phyloP scores from a whole-genome alignment of 345 rosid species.

The Salix exigua region DNA sequence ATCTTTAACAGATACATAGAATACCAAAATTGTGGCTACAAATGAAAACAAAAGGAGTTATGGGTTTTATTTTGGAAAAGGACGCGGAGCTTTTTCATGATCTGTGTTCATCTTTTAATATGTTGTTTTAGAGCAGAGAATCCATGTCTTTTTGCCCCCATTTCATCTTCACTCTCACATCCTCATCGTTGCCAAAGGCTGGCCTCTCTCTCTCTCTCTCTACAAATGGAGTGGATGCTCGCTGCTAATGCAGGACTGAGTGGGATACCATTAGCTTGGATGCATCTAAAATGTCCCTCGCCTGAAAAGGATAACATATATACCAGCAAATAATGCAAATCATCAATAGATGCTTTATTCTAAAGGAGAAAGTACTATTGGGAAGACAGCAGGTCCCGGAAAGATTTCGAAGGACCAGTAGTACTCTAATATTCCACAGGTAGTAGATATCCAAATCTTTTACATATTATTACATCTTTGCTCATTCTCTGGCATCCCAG shows the following conservation, averaged over 20 bases:
- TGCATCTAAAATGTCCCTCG: conserved; percentile 9
- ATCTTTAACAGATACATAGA: conserved; percentile 5
- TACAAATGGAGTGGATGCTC: too few species aligned
- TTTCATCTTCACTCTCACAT: conserved; percentile 7
- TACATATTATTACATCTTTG: background rate
- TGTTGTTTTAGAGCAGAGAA: conserved; percentile 9
- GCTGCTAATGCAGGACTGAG: conserved; percentile 11
- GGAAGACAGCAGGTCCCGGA: conserved; percentile 1
- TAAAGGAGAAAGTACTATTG: background rate
- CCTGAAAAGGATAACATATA: conserved; percentile 5
- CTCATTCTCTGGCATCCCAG: background rate
- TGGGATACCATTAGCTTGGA: conserved; percentile 30
- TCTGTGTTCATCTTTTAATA: background rate
- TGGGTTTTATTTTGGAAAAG: conserved; percentile 8
- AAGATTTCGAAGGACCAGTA: conserved; percentile 4
- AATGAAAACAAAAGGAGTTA: background rate
- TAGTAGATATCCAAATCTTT: background rate
- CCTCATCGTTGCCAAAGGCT: conserved; percentile 8
- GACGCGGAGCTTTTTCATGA: conserved; percentile 9
- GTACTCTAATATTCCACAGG: background rate
- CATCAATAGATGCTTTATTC: conserved; percentile 8
- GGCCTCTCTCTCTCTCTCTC: background rate
- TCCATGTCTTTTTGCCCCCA: conserved; percentile 9
- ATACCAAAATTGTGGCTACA: conserved; percentile 7
- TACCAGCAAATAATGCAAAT: conserved; percentile 13